phyloP scores from a whole-genome alignment of 2,329 filamentous ascomycete genomes.

The Trichophyton benhamiae region DNA sequence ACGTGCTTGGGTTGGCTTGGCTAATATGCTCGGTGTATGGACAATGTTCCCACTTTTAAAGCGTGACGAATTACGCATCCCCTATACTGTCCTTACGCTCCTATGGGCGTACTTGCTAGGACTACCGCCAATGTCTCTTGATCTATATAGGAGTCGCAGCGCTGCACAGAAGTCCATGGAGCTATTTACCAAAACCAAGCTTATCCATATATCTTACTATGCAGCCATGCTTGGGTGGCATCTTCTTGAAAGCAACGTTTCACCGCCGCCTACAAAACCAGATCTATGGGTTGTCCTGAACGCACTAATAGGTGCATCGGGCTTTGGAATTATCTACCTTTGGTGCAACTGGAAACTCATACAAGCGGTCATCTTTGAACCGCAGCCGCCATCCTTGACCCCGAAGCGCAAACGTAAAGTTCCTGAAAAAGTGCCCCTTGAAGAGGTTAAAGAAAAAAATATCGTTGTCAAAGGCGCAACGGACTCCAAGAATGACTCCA shows the following conservation, averaged over 20 bases:
- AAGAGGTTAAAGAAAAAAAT: neutral
- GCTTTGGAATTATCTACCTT: conserved; percentile 75
- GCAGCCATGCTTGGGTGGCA: conserved; percentile 71
- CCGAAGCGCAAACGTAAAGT: neutral
- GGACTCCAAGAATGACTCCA: neutral
- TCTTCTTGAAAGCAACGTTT: conserved; percentile 54
- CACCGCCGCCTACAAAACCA: conserved; percentile 63
- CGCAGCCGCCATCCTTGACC: neutral
- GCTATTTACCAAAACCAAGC: conserved; percentile 46
- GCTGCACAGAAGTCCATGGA: conserved; percentile 9
- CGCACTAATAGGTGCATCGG: conserved; percentile 70
- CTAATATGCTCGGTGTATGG: conserved; percentile 79
- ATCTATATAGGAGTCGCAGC: conserved; percentile 49
- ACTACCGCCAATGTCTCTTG: conserved; percentile 63
- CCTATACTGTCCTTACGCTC: conserved; percentile 71
- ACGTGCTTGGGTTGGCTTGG: conserved; percentile 89
- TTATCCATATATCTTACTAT: conserved; percentile 69
- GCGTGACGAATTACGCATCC: conserved; percentile 69
- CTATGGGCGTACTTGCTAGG: conserved; percentile 89
- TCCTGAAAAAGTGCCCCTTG: neutral
- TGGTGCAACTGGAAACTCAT: conserved; percentile 69
- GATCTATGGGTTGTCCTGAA: conserved; percentile 93
- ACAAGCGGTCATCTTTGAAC: conserved; percentile 14
- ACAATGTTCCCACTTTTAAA: conserved; percentile 86
- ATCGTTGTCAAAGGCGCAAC: neutral